Percentiles rank a stretch among this genome's conserved stretches.
Evolutionary conservation across 163 green algal genomes (phyloP).

Genomic region (Volvox carteri): DNA sequence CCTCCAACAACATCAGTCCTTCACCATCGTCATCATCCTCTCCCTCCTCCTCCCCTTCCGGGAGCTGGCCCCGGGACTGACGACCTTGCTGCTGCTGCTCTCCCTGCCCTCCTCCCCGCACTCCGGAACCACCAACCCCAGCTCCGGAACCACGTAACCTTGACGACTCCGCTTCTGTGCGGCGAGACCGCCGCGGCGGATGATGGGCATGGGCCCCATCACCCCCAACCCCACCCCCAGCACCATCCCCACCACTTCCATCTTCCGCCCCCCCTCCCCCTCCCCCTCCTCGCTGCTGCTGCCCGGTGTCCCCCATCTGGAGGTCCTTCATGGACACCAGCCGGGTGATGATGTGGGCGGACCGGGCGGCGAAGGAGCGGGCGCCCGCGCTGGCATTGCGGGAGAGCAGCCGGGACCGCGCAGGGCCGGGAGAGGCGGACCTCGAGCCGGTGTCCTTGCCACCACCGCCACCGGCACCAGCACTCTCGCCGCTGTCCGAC

Average conservation of each 20-base stretch:
- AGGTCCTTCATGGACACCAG: constrained; percentile 13
- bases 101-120: not conserved
- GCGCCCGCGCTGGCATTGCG: not conserved
- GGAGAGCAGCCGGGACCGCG: not conserved
- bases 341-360: not conserved
- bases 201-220: not conserved
- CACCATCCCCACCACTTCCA: not conserved
- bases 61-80: no score
- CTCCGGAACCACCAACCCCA: not conserved
- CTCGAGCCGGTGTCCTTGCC: not conserved
- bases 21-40: constrained; percentile 1
- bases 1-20: no score
- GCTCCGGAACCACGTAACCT: not conserved
- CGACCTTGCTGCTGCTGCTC: no score
- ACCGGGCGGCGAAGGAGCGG: constrained; percentile 9
- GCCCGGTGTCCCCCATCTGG: no score
- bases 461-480: not conserved
- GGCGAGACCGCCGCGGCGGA: not conserved
- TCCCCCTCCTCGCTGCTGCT: not conserved
- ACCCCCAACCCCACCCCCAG: no score
- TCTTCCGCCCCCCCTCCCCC: not conserved
- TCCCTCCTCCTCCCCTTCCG: not conserved
- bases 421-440: no score
- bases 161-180: no score
- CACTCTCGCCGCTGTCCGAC: not conserved